Evolutionary conservation across 306 rosid species (phyloP), one percentile per base, ranked within the genome.

Genomic region (Quercus alba): DNA sequence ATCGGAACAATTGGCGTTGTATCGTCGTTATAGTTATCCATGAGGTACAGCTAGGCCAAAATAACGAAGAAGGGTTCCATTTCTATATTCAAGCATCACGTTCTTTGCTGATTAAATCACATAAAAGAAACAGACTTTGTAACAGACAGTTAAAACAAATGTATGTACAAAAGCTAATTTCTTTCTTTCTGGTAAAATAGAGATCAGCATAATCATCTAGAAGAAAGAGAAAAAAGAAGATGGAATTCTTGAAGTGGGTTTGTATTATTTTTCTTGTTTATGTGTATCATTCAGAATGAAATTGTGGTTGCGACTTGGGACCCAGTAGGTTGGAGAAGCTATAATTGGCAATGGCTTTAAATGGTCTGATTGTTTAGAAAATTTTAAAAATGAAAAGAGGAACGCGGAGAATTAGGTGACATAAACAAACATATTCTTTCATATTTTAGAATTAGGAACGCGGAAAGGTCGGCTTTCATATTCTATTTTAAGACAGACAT

Each of bases 61-160:
- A 73, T 17, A 70, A 77, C 74, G 46, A 78, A 62, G 77, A 74
- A 77, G 69, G 77, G 74, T 72, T 72, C 90, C 90, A 87, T 77
- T 74, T 61, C 81, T 7, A 8, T 41, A 41, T 41, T 41, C 46
- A 41, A 41, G 46, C 82, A 56, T 64, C 76, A 44, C 69, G 74
- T 68, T 66, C 31, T 72, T 18, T 81, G 44, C 64, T 30, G 44
- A 64, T 26, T 9, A 64, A 64, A 5, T 2, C 70, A 26, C 17
- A 64, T 15, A 64, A 28, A 31, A 31, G 2, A 15, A 31, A 31
- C 70, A 17, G 46, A 30, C 70, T 19, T 64, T 3, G 46, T 28
- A 33, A 26, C 15, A 28, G 15, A 26, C 66, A 23, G 17, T 25
- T 23, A 1, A 46, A 49, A 49, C 14, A 12, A 49, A 12, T 41